A percentile compares a stretch with the other conserved stretches of the same genome.
These are phyloP conservation scores for Naematelia encephala DNA, from an alignment of 768 basidiomycete genomes.

Conservation along the genomic window DNA sequence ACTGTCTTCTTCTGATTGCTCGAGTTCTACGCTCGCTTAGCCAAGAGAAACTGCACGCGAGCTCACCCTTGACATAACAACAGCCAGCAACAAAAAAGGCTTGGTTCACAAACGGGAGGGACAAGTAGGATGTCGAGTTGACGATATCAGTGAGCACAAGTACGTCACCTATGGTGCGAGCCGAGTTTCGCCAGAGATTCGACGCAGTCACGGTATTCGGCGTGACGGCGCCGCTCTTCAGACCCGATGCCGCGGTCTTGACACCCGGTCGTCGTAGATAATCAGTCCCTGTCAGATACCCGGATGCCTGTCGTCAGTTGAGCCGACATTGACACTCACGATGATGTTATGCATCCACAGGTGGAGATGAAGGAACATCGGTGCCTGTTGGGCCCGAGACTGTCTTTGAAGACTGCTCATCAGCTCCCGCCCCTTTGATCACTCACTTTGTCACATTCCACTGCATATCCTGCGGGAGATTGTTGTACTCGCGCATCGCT, in stretches of 20 bases:
- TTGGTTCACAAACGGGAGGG: constrained; percentile 17
- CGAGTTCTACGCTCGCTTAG: not conserved
- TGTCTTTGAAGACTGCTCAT: constrained; percentile 11
- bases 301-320: constrained; percentile 9
- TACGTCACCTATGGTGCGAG: constrained; percentile 13
- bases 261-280: constrained; percentile 4
- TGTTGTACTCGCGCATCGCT: constrained; percentile 23
- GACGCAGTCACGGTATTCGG: constrained; percentile 3
- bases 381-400: not conserved
- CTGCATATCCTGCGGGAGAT: constrained; percentile 26
- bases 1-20: constrained; percentile 2
- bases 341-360: constrained; percentile 18
- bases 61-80: constrained; percentile 14
- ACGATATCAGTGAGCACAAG: constrained; percentile 16
- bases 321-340: not conserved
- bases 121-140: constrained; percentile 4
- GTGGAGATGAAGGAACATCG: constrained; percentile 13
- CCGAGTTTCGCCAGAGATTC: constrained; percentile 8
- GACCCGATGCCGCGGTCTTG: not conserved
- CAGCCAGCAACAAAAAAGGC: constrained; percentile 10
- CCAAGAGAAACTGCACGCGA: not conserved
- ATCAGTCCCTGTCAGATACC: constrained; percentile 2
- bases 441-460: constrained; percentile 39
- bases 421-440: not conserved
- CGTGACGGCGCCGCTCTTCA: constrained; percentile 2